Evolutionary conservation across 371 early-diverging fungal species (phyloP).

Genomic region (Mortierella sp.): DNA sequence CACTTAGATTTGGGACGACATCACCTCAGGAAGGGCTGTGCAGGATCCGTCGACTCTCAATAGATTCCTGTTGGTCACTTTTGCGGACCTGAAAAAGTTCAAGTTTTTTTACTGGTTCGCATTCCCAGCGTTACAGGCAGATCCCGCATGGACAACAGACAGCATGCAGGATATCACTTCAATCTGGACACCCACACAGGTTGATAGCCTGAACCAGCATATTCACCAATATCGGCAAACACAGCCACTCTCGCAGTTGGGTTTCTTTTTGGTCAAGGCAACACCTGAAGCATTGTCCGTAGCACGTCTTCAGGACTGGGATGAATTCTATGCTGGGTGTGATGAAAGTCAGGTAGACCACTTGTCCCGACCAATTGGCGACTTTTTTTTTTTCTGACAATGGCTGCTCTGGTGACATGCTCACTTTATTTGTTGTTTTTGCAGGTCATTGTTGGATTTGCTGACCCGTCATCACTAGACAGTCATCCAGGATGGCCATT

Average conservation of each 20-base stretch:
- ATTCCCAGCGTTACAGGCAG: slow-evolving; percentile 82
- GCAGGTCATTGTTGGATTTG: slow-evolving; percentile 75
- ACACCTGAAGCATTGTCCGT: slow-evolving; percentile 27
- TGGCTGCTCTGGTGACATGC: not conserved
- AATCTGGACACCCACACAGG: slow-evolving; percentile 26
- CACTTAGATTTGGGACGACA: slow-evolving; percentile 78
- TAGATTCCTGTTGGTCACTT: slow-evolving; percentile 81
- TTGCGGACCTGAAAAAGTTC: slow-evolving; percentile 94
- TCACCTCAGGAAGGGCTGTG: slow-evolving; percentile 72
- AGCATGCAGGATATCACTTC: slow-evolving; percentile 37
- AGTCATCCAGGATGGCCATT: slow-evolving; percentile 90
- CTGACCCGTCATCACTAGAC: slow-evolving; percentile 81
- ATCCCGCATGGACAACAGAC: slow-evolving; percentile 41
- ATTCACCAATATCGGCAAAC: slow-evolving; percentile 31
- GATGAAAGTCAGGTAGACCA: slow-evolving; percentile 50
- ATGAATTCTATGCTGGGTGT: slow-evolving; percentile 53
- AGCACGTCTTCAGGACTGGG: slow-evolving; percentile 60
- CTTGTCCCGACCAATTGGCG: not conserved
- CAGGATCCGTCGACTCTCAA: slow-evolving; percentile 68
- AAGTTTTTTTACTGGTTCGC: slow-evolving; percentile 94
- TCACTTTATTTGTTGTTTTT: not conserved
- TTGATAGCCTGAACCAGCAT: slow-evolving; percentile 26
- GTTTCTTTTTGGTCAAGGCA: slow-evolving; percentile 57
- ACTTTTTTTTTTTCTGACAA: not conserved
- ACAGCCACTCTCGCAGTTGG: slow-evolving; percentile 24